These are phyloP conservation scores for Nymphaea colorata DNA, from an alignment of 164 flowering plant genomes.

Conservation along the genomic window DNA sequence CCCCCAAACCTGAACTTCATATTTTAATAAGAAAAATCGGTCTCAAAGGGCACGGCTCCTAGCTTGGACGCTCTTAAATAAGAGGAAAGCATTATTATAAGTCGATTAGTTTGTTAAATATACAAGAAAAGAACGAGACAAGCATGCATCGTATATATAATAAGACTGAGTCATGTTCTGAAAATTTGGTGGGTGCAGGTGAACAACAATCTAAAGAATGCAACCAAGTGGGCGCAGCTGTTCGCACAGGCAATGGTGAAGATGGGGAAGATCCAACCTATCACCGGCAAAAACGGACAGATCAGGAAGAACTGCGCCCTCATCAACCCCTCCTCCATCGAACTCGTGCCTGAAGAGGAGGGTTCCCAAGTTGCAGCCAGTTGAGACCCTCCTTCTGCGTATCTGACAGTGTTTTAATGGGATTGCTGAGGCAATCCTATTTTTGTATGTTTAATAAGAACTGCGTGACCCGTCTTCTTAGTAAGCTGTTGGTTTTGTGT, in stretches of 20 bases:
- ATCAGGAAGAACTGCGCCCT: slow-evolving; percentile 6
- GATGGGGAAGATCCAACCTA: slow-evolving; percentile 7
- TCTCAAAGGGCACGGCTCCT: too few species aligned
- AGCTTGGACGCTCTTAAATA: too few species aligned
- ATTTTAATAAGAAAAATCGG: too few species aligned
- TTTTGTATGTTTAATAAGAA: too few species aligned
- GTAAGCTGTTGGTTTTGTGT: too few species aligned
- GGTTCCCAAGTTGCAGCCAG: background rate
- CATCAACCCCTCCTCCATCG: background rate
- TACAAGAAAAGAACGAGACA: too few species aligned
- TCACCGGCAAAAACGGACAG: slow-evolving; percentile 6
- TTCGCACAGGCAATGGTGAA: slow-evolving; percentile 9
- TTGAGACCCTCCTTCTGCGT: background rate
- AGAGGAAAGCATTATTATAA: too few species aligned
- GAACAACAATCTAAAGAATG: background rate
- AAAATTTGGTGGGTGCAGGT: background rate
- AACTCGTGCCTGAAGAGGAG: background rate
- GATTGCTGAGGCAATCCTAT: too few species aligned
- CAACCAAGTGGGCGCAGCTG: background rate
- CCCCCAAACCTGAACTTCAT: too few species aligned
- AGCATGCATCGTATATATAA: background rate
- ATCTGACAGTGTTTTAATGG: too few species aligned
- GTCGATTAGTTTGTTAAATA: too few species aligned
- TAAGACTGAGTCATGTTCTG: background rate
- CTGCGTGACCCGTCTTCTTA: too few species aligned